Evolutionary conservation across 805 yeast species (phyloP).

Genomic region (Wickerhamiella musiphila): DNA sequence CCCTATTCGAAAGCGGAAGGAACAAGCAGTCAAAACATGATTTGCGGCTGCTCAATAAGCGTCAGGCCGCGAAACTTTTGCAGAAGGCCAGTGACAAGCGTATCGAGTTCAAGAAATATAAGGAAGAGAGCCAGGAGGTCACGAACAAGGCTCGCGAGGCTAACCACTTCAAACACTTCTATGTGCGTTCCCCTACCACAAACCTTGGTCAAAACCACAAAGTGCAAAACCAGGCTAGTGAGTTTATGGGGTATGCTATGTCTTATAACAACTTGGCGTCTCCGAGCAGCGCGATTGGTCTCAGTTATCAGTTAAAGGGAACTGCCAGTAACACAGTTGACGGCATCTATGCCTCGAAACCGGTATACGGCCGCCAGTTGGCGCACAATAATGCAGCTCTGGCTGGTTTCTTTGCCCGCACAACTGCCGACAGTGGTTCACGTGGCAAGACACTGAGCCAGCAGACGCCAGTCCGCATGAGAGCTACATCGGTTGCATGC

Average conservation of each 20-base stretch:
- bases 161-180: background rate
- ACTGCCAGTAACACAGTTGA: conserved; percentile 18
- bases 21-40: conserved; percentile 5
- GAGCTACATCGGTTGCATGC: no score
- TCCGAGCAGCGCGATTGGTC: conserved; percentile 13
- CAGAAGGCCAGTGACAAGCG: conserved; percentile 8
- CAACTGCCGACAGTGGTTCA: no score
- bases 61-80: conserved; percentile 11
- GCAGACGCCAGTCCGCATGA: no score
- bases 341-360: conserved; percentile 14
- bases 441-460: no score
- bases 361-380: conserved; percentile 17
- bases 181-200: conserved; percentile 1
- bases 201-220: conserved; percentile 4
- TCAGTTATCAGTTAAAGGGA: conserved; percentile 19
- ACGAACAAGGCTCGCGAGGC: background rate
- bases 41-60: conserved; percentile 3
- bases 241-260: conserved; percentile 4
- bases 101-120: conserved; percentile 5
- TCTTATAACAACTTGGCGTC: background rate
- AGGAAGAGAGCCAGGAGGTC: background rate
- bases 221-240: conserved; percentile 5
- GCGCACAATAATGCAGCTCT: conserved; percentile 10
- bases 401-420: conserved; percentile 18
- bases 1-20: conserved; percentile 10